A percentile compares a stretch with the other conserved stretches of the same genome.
Evolutionary conservation across 2,329 filamentous ascomycete species (phyloP).

Genomic region (Alternaria sp.): DNA sequence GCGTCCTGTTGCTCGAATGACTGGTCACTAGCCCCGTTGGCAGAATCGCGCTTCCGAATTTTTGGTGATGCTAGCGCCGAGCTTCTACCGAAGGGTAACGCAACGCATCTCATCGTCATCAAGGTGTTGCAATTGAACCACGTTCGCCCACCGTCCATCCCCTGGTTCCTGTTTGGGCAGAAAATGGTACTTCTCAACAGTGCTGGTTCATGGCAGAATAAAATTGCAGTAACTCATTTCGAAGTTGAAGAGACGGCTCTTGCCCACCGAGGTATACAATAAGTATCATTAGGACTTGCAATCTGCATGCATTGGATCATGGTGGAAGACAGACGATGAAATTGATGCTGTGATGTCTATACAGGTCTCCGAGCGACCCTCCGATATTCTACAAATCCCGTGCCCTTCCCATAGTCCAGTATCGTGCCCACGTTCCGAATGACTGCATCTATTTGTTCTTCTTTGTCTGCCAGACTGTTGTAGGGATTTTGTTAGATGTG

Average conservation of each 20-base stretch:
- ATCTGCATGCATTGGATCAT: neutral
- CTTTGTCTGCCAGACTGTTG: slow-evolving; percentile 69
- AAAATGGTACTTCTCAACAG: neutral
- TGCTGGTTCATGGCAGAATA: neutral
- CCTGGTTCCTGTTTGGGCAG: too few species aligned
- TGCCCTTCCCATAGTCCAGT: slow-evolving; percentile 22
- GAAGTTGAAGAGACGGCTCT: neutral
- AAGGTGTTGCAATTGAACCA: neutral
- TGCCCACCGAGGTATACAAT: slow-evolving; percentile 1
- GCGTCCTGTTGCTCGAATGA: slow-evolving; percentile 4
- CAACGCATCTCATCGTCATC: slow-evolving; percentile 10
- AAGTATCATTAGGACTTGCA: neutral
- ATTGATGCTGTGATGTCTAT: slow-evolving; percentile 46
- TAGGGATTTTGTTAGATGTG: slow-evolving; percentile 24
- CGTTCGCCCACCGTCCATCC: neutral
- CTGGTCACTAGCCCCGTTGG: neutral
- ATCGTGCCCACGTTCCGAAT: slow-evolving; percentile 16
- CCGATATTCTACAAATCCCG: slow-evolving; percentile 42
- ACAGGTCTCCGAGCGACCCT: slow-evolving; percentile 36
- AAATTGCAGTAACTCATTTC: neutral
- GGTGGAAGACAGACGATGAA: slow-evolving; percentile 38
- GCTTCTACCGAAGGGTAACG: slow-evolving; percentile 29
- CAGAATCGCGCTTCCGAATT: slow-evolving; percentile 10
- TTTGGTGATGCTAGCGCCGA: slow-evolving; percentile 28
- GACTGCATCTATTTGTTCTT: slow-evolving; percentile 59